A percentile compares a stretch with the other conserved stretches of the same genome.
phyloP scores from a whole-genome alignment of 257 asterid genomes.

The Petrea volubilis region DNA sequence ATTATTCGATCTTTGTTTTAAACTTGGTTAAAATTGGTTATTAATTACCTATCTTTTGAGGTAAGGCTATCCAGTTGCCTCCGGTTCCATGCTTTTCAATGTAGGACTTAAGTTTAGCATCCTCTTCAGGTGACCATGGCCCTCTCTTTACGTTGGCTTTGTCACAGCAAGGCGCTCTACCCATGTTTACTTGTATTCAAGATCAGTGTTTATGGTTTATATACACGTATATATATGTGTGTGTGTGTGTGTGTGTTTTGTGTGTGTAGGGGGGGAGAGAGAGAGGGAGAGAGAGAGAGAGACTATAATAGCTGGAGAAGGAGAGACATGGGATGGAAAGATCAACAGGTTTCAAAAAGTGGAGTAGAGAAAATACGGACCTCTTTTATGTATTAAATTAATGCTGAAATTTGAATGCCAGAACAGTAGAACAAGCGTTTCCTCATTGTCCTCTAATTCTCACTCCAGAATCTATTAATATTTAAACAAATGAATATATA shows the following conservation, averaged over 20 bases:
- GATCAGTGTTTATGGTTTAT: background rate
- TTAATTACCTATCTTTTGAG: constrained; percentile 33
- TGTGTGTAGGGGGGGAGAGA: background rate
- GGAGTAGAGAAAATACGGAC: constrained; percentile 33
- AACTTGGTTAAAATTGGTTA: too few species aligned
- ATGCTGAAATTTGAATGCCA: constrained; percentile 35
- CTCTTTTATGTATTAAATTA: constrained; percentile 26
- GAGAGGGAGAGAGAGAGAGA: constrained; percentile 2
- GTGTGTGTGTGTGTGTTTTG: too few species aligned
- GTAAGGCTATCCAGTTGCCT: constrained; percentile 47
- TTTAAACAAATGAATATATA: background rate
- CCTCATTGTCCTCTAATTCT: constrained; percentile 48
- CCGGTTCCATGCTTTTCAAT: constrained; percentile 38
- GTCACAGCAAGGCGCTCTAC: constrained; percentile 55
- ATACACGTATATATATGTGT: background rate
- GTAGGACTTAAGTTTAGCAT: constrained; percentile 36
- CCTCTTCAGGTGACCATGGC: constrained; percentile 47
- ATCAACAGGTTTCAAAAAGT: constrained; percentile 34
- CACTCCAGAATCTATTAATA: constrained; percentile 32
- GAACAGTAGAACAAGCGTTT: constrained; percentile 32
- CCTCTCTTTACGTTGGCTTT: constrained; percentile 42
- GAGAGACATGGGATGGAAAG: constrained; percentile 31
- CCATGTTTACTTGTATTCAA: constrained; percentile 26
- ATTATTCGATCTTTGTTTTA: too few species aligned
- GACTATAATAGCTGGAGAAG: constrained; percentile 47